Base-by-base conservation (phyloP, 2,329 filamentous ascomycete species). In the Aureobasidium sp. region DNA sequence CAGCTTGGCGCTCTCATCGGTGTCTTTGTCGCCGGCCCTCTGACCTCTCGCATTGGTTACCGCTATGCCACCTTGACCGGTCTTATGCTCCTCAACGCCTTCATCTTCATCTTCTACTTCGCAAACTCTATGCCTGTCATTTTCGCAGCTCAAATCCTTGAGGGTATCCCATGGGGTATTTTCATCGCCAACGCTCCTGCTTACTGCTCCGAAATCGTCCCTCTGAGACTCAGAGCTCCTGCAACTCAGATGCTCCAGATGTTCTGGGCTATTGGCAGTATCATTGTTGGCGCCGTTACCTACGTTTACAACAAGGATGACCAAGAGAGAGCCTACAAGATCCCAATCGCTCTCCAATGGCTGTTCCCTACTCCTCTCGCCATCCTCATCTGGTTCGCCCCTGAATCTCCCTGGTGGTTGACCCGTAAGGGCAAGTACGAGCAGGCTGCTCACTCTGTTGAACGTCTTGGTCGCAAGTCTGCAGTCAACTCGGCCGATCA, bases 171-270 rank as follows among this genome's bases (percentile, higher is more conserved):
- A 2, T 87, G 84, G 84, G 84, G 84, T 29, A 80, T 87, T 68
- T 87, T 87, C 71, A 84, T 86, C 66, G 83, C 84, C 70, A 86
- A 86, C 69, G 79, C 84, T 5, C 84, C 84, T 0, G 84, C 84
- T 7, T 87, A 86, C 75, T 83, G 79, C 72, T 74, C 74, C 68
- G 84, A 87, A 70, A 84, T 87, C 62, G 82, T 84, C 2, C 84
- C 84, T 1, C 78, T 87, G 58, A 74, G 75, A 68, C 72, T 87
- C 61, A 74, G 84, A 70, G 84, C 80, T 59, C 80, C 82, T 23
- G 79, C 78, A 5, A 87, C 84, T 2, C 80, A 83, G 72, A 86
- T 83, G 79, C 67, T 87, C 72, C 84, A 87, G 74, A 86, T 86
- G 83, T 84, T 83, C 75, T 87, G 84, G 84, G 80, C 83, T 20